Conservation (phyloP, 768 basidiomycete genomes). For the Mycena polygramma region DNA sequence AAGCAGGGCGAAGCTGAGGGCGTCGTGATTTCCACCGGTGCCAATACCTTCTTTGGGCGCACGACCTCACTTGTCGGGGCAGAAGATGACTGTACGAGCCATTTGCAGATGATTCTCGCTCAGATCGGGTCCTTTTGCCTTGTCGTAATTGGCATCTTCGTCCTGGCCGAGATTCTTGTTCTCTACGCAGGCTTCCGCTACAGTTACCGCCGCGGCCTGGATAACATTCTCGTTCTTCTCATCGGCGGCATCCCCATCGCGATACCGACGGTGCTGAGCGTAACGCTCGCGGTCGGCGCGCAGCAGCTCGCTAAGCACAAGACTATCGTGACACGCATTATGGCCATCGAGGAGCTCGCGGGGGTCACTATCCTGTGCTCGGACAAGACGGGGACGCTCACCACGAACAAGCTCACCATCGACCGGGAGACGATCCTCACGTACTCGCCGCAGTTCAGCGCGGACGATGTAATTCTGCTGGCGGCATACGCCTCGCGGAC, state of each 20-base stretch:
- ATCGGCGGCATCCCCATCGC: slow-evolving; percentile 99
- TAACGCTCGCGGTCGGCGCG: slow-evolving; percentile 98
- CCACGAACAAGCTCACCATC: slow-evolving; percentile 99
- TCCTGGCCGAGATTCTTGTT: slow-evolving; percentile 92
- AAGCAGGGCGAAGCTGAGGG: slow-evolving; percentile 99
- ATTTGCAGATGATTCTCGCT: slow-evolving; percentile 98
- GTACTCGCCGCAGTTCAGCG: slow-evolving; percentile 79
- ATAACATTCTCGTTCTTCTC: slow-evolving; percentile 98
- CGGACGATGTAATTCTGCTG: slow-evolving; percentile 93
- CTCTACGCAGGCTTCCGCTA: slow-evolving; percentile 95
- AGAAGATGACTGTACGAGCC: slow-evolving; percentile 97
- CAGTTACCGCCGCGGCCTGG: slow-evolving; percentile 90
- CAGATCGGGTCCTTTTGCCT: slow-evolving; percentile 99
- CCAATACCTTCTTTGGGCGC: slow-evolving; percentile 99
- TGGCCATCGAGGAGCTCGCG: slow-evolving; percentile 92
- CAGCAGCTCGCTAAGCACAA: slow-evolving; percentile 99
- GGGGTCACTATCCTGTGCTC: slow-evolving; percentile 99
- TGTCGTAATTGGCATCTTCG: slow-evolving; percentile 95
- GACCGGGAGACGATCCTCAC: slow-evolving; percentile 92
- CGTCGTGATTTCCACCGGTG: slow-evolving; percentile 97
- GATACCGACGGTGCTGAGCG: slow-evolving; percentile 98
- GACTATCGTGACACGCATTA: slow-evolving; percentile 97
- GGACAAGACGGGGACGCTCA: slow-evolving; percentile 98
- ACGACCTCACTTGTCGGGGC: slow-evolving; percentile 54
- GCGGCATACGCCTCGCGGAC: slow-evolving; percentile 97